Evolutionary conservation across 495 filamentous ascomycete genomes (phyloP), one percentile per base, ranked within the genome.

Genomic region (Staphylotrichum longicolle): DNA sequence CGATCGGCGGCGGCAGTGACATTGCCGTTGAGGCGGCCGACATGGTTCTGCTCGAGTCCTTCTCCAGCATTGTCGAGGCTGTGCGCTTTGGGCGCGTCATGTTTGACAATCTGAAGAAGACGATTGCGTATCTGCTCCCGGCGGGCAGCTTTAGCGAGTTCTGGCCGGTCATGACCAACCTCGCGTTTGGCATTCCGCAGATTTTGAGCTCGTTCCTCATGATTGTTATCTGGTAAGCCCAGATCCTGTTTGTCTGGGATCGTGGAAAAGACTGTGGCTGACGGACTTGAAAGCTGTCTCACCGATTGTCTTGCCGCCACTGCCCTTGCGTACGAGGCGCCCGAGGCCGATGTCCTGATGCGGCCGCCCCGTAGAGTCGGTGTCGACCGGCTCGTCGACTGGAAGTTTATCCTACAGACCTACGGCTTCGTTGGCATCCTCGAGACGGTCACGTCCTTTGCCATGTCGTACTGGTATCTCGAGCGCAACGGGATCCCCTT

Each of bases 1-100:
- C 88, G 2, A 88, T 91, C 77, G 88, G 88, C 33, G 81, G 85
- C 54, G 91, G 91, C 1, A 91, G 88, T 5, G 91, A 94, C 64
- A 84, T 89, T 42, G 86, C 87, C 32, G 85, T 88, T 46, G 87
- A 89, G 70, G 86, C 87, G 0, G 82, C 86, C 0, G 86, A 89
- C 64, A 87, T 90, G 82, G 83, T 89, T 0, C 75, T 90, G 8
- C 74, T 90, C 2, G 87, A 89, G 27, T 82, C 80, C 0, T 90
- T 91, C 65, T 76, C 77, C 3, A 84, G 82, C 4, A 81, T 90
- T n/a, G 82, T 89, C 3, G 83, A 85, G 63, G 88, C 87, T 1
- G 82, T 90, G 5, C 72, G 81, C 78, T 87, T 86, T 65, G 87
- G 87, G 0, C 74, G 87, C 41, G 73, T 86, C 30, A 76, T 90